Conservation (phyloP, 441 rosid genomes). For the Erodium moschatum region DNA sequence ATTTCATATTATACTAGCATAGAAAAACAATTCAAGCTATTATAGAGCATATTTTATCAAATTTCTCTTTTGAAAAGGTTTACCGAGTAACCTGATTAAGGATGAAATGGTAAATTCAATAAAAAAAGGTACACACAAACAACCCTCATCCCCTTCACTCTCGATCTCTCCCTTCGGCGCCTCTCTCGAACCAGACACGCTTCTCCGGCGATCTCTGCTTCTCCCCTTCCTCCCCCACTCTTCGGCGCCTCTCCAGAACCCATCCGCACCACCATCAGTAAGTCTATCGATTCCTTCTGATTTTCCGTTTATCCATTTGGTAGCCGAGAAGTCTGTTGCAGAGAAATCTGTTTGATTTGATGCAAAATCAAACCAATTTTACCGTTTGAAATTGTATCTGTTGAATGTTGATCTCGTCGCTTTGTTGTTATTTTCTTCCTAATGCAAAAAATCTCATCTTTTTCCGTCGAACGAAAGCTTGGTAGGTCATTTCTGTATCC, state of each 20-base stretch:
- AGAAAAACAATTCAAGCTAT: no score
- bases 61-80: no score
- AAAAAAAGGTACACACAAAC: background rate
- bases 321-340: background rate
- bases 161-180: background rate
- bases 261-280: background rate
- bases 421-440: background rate
- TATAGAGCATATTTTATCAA: no score
- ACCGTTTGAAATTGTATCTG: background rate
- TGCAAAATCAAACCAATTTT: background rate
- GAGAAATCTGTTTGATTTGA: background rate
- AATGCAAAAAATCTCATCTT: background rate
- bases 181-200: background rate
- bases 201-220: background rate
- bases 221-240: background rate
- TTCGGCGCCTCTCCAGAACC: background rate
- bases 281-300: background rate
- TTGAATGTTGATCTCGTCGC: background rate
- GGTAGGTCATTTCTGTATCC: background rate
- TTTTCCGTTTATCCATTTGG: background rate
- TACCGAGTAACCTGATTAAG: background rate
- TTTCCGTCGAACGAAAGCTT: background rate
- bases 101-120: background rate
- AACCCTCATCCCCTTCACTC: constrained; percentile 3
- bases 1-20: no score